phyloP scores from a whole-genome alignment of 1,284 basidiomycete genomes.

The Cutaneotrichosporon sp. region DNA sequence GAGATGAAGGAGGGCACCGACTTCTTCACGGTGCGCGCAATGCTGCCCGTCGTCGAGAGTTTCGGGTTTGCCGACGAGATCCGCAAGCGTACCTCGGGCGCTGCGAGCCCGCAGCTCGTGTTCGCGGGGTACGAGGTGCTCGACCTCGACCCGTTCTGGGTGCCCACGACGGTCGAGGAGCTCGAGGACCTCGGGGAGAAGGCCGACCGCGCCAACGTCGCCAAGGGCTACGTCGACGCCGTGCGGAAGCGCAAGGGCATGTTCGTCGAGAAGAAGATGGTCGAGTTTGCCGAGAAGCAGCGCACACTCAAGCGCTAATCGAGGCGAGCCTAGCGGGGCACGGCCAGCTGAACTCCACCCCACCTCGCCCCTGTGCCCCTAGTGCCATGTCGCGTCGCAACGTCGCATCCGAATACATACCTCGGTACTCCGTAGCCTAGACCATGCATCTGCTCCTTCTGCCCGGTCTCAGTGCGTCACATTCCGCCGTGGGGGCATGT shows the following conservation, averaged over 20 bases:
- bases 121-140: constrained; percentile 91
- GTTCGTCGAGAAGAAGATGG: constrained; percentile 89
- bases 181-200: constrained; percentile 97
- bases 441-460: no score
- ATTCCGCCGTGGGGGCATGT: no score
- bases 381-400: no score
- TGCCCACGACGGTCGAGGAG: constrained; percentile 96
- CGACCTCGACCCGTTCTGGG: constrained; percentile 97
- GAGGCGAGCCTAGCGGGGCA: not conserved
- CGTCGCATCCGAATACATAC: no score
- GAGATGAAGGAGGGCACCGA: constrained; percentile 99
- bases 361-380: no score
- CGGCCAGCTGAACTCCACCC: no score
- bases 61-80: constrained; percentile 99
- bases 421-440: no score
- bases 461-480: no score
- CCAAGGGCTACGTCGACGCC: constrained; percentile 88
- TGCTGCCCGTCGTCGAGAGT: constrained; percentile 94
- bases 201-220: constrained; percentile 90
- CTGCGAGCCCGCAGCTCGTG: constrained; percentile 93
- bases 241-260: constrained; percentile 93
- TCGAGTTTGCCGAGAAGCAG: constrained; percentile 94
- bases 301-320: constrained; percentile 81
- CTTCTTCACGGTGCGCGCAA: constrained; percentile 87
- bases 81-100: constrained; percentile 91